phyloP scores from a whole-genome alignment of 2,329 filamentous ascomycete species.

The Apiospora sp. region DNA sequence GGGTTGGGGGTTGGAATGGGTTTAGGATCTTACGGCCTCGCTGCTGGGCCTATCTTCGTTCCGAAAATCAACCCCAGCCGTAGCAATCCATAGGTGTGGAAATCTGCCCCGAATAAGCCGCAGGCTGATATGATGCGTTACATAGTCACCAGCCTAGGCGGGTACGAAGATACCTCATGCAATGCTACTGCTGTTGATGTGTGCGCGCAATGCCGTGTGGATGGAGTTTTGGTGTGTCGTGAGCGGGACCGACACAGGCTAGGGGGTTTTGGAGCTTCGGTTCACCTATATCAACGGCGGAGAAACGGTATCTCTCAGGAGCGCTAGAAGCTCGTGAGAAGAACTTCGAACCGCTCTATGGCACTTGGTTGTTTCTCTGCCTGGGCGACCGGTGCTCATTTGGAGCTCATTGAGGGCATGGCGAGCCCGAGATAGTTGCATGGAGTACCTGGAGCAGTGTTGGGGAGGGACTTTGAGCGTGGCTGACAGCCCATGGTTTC shows the following conservation, averaged over 20 bases:
- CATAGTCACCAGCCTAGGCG: conserved; percentile 34
- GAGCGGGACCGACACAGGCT: conserved; percentile 8
- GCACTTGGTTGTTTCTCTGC: background rate
- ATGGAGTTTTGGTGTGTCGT: conserved; percentile 15
- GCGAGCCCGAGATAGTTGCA: conserved; percentile 11
- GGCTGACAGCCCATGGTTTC: conserved; percentile 23
- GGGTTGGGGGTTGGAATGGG: conserved; percentile 19
- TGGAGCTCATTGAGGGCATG: background rate
- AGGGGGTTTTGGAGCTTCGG: conserved; percentile 13
- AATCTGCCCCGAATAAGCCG: conserved; percentile 56
- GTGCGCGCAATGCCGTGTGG: conserved; percentile 20
- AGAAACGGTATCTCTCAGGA: conserved; percentile 16
- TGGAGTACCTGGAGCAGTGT: conserved; percentile 3
- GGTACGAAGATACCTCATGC: conserved; percentile 18
- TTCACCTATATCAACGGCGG: conserved; percentile 17
- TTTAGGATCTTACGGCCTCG: conserved; percentile 21
- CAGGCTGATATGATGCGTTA: conserved; percentile 55
- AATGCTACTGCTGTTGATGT: conserved; percentile 7
- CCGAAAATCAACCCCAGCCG: conserved; percentile 29
- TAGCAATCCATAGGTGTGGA: conserved; percentile 42
- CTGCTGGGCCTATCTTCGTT: conserved; percentile 20
- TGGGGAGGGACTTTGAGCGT: conserved; percentile 1
- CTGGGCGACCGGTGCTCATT: background rate
- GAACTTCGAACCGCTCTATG: background rate
- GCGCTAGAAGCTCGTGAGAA: conserved; percentile 19